Conservation (phyloP, 805 yeast genomes). For the Yarrowia hollandica region DNA sequence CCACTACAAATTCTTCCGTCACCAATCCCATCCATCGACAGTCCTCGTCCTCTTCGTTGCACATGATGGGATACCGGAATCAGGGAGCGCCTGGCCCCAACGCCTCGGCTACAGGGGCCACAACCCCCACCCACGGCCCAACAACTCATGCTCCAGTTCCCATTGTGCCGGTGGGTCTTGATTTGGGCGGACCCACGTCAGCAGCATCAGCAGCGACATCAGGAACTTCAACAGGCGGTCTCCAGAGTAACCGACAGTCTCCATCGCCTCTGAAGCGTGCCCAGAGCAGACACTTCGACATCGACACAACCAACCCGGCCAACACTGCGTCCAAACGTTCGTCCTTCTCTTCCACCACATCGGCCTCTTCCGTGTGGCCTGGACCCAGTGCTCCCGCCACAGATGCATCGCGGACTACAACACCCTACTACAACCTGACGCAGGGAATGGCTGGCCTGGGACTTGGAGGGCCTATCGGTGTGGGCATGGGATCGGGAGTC, state of each 20-base stretch:
- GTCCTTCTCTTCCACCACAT: conserved; percentile 17
- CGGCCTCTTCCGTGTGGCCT: conserved; percentile 27
- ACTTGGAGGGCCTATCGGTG: conserved; percentile 6
- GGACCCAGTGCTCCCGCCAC: conserved; percentile 6
- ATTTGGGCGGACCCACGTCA: conserved; percentile 4
- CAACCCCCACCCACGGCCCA: conserved; percentile 8
- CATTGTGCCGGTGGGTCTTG: conserved; percentile 12
- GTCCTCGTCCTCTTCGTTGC: conserved; percentile 25
- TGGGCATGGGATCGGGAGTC: background rate
- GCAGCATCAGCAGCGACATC: background rate
- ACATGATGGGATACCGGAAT: conserved; percentile 14
- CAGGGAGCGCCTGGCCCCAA: background rate
- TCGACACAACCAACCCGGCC: conserved; percentile 16
- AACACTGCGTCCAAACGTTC: conserved; percentile 18
- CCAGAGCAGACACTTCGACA: conserved; percentile 36
- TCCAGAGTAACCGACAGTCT: conserved; percentile 17
- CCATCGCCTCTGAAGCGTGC: conserved; percentile 31
- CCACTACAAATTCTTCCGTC: conserved; percentile 7
- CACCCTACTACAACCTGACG: conserved; percentile 12
- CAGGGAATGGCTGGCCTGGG: conserved; percentile 17
- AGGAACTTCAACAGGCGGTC: background rate
- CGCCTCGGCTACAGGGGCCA: conserved; percentile 1
- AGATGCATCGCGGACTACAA: conserved; percentile 17
- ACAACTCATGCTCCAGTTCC: conserved; percentile 16
- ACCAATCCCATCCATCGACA: conserved; percentile 9